phyloP scores from a whole-genome alignment of 352 stramenopile genomes.

The Pelagophyceae sp. region DNA sequence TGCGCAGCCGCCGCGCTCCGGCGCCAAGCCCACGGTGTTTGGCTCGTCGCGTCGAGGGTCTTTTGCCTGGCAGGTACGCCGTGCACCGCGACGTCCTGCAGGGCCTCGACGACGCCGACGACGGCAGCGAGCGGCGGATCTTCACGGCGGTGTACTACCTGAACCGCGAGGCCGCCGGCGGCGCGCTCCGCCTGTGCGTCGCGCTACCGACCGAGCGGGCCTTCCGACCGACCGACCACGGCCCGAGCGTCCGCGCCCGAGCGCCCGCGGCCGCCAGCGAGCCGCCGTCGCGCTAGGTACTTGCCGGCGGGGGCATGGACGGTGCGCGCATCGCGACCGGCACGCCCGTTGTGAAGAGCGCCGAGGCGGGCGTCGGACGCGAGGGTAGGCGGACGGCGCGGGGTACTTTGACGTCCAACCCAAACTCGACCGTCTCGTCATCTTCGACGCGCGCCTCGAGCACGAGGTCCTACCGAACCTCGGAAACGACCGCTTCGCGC shows the following conservation, averaged over 20 bases:
- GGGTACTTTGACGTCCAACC: constrained; percentile 57
- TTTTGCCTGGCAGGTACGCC: neutral
- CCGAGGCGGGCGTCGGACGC: too few relatives aligned
- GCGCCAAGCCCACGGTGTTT: too few relatives aligned
- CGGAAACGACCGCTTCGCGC: constrained; percentile 66
- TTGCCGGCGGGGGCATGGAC: neutral
- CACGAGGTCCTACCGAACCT: constrained; percentile 73
- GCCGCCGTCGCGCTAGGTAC: neutral
- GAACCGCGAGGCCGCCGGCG: neutral
- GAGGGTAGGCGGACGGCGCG: neutral
- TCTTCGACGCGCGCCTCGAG: constrained; percentile 78
- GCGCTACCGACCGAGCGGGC: too few relatives aligned
- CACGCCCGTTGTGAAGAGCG: too few relatives aligned
- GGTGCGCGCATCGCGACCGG: too few relatives aligned
- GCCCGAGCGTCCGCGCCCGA: too few relatives aligned
- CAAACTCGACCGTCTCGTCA: constrained; percentile 66
- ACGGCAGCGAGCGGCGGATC: neutral
- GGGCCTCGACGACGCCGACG: neutral
- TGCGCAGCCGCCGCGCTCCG: too few relatives aligned
- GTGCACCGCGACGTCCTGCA: neutral
- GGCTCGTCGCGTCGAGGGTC: too few relatives aligned
- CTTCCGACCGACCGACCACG: too few relatives aligned
- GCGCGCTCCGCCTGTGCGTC: neutral
- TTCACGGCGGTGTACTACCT: constrained; percentile 15
- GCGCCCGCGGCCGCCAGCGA: too few relatives aligned